Conservation (phyloP, 305 asterid species). For the Fraxinus velutina region DNA sequence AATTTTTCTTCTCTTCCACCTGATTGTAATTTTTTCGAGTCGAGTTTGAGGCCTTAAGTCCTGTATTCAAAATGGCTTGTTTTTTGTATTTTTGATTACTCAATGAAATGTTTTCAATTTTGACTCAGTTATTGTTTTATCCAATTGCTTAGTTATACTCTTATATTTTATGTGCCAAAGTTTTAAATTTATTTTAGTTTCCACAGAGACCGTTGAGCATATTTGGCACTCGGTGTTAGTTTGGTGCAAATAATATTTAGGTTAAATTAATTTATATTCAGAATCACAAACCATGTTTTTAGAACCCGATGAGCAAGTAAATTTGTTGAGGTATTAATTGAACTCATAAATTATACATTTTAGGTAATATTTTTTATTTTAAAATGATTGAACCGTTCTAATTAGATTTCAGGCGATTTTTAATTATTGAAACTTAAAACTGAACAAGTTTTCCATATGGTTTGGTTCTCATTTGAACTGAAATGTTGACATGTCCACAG, state of each 20-base stretch:
- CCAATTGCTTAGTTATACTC: no score
- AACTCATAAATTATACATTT: no score
- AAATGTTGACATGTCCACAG: not conserved
- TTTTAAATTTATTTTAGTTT: no score
- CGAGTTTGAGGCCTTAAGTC: not conserved
- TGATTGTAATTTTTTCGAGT: not conserved
- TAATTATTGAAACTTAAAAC: no score
- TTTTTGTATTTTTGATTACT: not conserved
- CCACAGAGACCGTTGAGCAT: not conserved
- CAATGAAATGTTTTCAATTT: no score
- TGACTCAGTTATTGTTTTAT: not conserved
- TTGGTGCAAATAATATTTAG: not conserved
- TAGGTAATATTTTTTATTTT: no score
- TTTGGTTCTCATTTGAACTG: not conserved
- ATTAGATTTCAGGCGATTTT: no score
- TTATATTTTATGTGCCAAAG: not conserved
- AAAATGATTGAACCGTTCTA: not conserved
- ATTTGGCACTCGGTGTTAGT: not conserved
- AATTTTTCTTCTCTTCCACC: not conserved
- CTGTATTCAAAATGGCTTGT: not conserved
- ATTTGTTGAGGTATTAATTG: not conserved
- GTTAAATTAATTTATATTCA: not conserved
- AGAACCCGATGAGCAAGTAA: not conserved
- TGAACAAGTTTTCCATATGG: not conserved
- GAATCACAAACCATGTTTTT: not conserved